A percentile compares a stretch with the other conserved stretches of the same genome.
These are phyloP conservation scores for Ambrosiella beaveri DNA, from an alignment of 2,329 filamentous ascomycete genomes.

Conservation along the genomic window DNA sequence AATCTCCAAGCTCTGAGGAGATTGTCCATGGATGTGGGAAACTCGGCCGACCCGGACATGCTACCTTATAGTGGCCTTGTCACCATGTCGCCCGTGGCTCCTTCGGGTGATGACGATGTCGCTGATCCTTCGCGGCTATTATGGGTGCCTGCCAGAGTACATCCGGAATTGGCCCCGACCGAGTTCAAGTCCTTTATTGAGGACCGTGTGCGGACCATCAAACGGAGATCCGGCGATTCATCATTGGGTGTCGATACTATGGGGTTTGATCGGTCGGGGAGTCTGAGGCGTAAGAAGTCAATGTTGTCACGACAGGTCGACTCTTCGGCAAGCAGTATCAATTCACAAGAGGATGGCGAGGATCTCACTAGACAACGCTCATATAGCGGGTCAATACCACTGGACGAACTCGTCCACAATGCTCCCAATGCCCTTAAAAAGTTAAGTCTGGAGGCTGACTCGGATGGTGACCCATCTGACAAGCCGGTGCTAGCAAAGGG, in stretches of 20 bases:
- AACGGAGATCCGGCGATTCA: conserved; percentile 61
- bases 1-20: conserved; percentile 79
- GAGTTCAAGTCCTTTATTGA: conserved; percentile 96
- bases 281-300: conserved; percentile 74
- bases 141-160: conserved; percentile 88
- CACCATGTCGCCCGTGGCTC: conserved; percentile 55
- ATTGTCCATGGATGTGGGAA: conserved; percentile 88
- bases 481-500: conserved; percentile 71
- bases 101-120: conserved; percentile 59
- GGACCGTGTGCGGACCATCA: conserved; percentile 77
- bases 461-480: conserved; percentile 36
- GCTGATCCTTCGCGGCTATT: conserved; percentile 77
- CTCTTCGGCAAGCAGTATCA: conserved; percentile 40
- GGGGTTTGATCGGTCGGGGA: conserved; percentile 25
- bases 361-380: conserved; percentile 59
- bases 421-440: conserved; percentile 54
- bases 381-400: conserved; percentile 28
- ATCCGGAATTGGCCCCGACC: conserved; percentile 84
- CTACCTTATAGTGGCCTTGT: conserved; percentile 52
- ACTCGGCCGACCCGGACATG: conserved; percentile 53
- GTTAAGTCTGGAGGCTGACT: conserved; percentile 40
- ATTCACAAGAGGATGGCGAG: conserved; percentile 72
- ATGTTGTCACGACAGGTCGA: conserved; percentile 91
- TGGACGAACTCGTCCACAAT: conserved; percentile 73
- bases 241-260: conserved; percentile 37